Conservation (phyloP, 2,329 filamentous ascomycete species). For the Alternaria tenuissima region DNA sequence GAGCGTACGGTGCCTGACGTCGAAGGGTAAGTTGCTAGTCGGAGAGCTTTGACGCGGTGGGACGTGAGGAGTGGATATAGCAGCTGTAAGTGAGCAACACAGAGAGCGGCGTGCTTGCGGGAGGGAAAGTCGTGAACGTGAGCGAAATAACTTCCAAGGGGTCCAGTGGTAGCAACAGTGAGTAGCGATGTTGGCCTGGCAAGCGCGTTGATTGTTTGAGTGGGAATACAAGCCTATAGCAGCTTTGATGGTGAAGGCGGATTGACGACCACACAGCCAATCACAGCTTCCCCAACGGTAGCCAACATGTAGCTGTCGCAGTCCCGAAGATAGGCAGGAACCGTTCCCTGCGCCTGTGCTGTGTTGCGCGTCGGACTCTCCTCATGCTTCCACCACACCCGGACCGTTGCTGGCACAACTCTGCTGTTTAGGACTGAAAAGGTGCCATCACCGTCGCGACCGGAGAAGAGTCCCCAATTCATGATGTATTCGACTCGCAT, state of each 20-base stretch:
- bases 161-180: slow-evolving; percentile 21
- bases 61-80: slow-evolving; percentile 3
- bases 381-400: slow-evolving; percentile 1
- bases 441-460: neutral
- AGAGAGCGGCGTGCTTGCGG: slow-evolving; percentile 3
- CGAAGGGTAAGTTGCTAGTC: slow-evolving; percentile 4
- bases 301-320: neutral
- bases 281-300: slow-evolving; percentile 4
- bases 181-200: slow-evolving; percentile 18
- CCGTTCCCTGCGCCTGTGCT: slow-evolving; percentile 1
- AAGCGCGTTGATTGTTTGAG: slow-evolving; percentile 27
- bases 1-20: slow-evolving; percentile 2
- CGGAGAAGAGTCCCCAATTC: neutral
- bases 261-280: slow-evolving; percentile 10
- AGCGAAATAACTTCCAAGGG: slow-evolving; percentile 26
- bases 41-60: slow-evolving; percentile 13
- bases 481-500: slow-evolving; percentile 1
- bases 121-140: slow-evolving; percentile 17
- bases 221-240: slow-evolving; percentile 18
- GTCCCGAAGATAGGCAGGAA: neutral
- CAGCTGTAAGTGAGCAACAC: slow-evolving; percentile 7
- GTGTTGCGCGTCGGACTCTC: slow-evolving; percentile 7
- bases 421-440: neutral
- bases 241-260: slow-evolving; percentile 25
- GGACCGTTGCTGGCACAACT: neutral